phyloP scores from a whole-genome alignment of 495 filamentous ascomycete genomes.

The Pseudoneurospora amorphoporcata region DNA sequence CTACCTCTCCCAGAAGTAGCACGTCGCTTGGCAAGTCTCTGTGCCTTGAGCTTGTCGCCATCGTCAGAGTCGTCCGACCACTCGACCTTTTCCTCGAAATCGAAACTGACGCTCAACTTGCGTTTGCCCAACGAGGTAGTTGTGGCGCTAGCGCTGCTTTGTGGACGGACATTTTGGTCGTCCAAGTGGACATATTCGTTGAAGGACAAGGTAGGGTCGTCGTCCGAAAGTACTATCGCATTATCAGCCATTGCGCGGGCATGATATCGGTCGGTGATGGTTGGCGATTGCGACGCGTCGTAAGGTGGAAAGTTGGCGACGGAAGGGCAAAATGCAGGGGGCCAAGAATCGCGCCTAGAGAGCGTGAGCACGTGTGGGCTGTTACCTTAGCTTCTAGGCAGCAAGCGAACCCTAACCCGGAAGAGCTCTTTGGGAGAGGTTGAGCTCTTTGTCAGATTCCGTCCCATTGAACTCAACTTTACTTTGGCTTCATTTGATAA shows the following conservation, averaged over 20 bases:
- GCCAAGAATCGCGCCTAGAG: not conserved
- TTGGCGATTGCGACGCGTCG: not conserved
- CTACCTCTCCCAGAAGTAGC: conserved; percentile 13
- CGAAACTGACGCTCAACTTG: conserved; percentile 14
- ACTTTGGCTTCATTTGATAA: no score
- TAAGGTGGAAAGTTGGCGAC: not conserved
- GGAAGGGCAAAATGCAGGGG: not conserved
- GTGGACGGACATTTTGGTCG: not conserved
- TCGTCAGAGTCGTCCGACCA: conserved; percentile 32
- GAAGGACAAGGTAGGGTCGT: conserved; percentile 10
- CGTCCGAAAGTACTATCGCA: conserved; percentile 15
- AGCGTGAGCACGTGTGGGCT: conserved; percentile 7
- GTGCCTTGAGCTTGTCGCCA: conserved; percentile 19
- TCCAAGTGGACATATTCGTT: not conserved
- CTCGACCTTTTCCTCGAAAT: conserved; percentile 24
- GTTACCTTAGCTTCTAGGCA: not conserved
- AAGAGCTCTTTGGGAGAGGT: not conserved
- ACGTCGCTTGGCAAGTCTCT: conserved; percentile 13
- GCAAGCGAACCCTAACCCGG: not conserved
- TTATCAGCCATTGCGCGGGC: conserved; percentile 6
- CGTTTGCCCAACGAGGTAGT: conserved; percentile 9
- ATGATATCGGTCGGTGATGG: not conserved
- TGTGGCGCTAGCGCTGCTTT: not conserved
- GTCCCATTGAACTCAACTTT: no score
- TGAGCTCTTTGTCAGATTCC: not conserved